Percentiles rank a stretch among this genome's conserved stretches.
phyloP scores from a whole-genome alignment of 352 stramenopile genomes.

The Globisporangium abappressorium region DNA sequence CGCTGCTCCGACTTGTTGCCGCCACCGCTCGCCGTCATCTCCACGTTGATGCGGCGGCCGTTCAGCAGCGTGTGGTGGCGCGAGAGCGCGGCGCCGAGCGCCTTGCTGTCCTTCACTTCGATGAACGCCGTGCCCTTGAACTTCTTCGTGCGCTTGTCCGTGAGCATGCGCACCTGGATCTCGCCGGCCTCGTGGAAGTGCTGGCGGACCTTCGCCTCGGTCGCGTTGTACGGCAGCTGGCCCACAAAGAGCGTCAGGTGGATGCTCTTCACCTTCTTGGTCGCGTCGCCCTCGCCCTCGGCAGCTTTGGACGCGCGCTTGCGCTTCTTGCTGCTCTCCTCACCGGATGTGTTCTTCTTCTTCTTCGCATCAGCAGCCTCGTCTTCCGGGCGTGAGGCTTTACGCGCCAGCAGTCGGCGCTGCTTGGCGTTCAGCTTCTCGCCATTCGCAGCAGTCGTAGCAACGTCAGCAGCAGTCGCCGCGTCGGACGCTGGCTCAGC shows the following conservation, averaged over 20 bases:
- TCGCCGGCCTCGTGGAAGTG: slow-evolving; percentile 78
- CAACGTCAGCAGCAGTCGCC: too few relatives aligned
- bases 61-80: slow-evolving; percentile 79
- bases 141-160: slow-evolving; percentile 79
- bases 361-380: slow-evolving; percentile 13
- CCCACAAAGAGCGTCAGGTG: slow-evolving; percentile 85
- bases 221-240: slow-evolving; percentile 76
- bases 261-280: slow-evolving; percentile 69
- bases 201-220: slow-evolving; percentile 52
- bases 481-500: background rate
- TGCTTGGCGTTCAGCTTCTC: slow-evolving; percentile 51
- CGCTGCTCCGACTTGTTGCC: slow-evolving; percentile 82
- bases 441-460: background rate
- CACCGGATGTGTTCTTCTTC: slow-evolving; percentile 23
- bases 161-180: slow-evolving; percentile 77
- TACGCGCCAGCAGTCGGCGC: slow-evolving; percentile 49
- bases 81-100: slow-evolving; percentile 69
- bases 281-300: slow-evolving; percentile 14
- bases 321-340: slow-evolving; percentile 42
- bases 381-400: slow-evolving; percentile 30
- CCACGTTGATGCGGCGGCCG: slow-evolving; percentile 85
- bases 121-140: slow-evolving; percentile 88
- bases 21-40: slow-evolving; percentile 75
- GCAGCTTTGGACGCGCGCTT: slow-evolving; percentile 32
- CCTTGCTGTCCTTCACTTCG: slow-evolving; percentile 81